Evolutionary conservation across 2,329 filamentous ascomycete species (phyloP).

Genomic region (Alternaria angustiovoidea): DNA sequence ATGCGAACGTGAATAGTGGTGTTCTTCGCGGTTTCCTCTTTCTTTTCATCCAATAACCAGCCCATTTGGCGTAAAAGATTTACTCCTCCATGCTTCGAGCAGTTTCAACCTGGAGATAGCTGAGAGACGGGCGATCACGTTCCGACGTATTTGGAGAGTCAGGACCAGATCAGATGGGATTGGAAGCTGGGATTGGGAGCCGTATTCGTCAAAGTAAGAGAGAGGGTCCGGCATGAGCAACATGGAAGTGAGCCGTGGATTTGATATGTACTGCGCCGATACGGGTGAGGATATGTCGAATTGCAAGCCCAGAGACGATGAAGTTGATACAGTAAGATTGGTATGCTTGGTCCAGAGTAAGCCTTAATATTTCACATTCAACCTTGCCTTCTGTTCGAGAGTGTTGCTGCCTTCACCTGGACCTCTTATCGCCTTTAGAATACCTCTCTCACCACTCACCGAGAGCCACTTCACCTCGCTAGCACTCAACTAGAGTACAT

Average conservation of each 20-base stretch:
- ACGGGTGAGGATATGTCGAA: no score
- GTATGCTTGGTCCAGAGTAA: not conserved
- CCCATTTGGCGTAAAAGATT: no score
- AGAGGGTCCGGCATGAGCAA: not conserved
- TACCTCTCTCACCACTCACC: not conserved
- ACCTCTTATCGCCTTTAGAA: not conserved
- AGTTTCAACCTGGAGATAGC: no score
- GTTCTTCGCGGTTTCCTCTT: no score
- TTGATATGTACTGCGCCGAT: not conserved
- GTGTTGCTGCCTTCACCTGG: not conserved
- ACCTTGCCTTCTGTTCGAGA: not conserved
- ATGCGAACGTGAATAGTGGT: no score
- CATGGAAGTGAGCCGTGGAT: not conserved
- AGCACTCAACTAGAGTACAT: not conserved
- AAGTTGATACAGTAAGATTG: no score
- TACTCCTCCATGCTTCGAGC: no score
- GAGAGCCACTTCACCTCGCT: not conserved
- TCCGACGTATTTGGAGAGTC: not conserved
- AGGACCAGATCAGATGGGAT: not conserved
- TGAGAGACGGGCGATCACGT: not conserved
- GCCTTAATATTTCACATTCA: not conserved
- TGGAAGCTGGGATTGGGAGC: no score
- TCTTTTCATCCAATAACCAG: no score
- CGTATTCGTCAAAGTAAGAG: accelerated
- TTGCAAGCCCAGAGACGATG: no score